Base-by-base conservation (phyloP, 1,284 basidiomycete species). In the Earliella scabrosa region DNA sequence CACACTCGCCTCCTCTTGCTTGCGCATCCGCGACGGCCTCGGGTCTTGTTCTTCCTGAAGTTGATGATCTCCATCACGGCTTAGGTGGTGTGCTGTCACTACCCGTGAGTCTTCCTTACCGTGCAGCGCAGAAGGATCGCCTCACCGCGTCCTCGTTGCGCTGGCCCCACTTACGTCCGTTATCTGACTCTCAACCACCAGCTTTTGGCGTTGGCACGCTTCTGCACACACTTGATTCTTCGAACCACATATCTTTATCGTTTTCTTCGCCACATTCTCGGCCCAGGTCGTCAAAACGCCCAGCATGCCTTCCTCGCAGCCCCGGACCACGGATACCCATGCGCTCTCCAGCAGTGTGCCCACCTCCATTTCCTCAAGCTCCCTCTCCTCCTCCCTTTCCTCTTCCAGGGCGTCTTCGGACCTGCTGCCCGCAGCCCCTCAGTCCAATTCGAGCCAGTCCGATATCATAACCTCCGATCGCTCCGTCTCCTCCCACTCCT, bases 381-480 rank as follows among this genome's bases (percentile, higher is more conserved):
- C 75, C 45, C 70, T 74, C 58, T 73, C 74, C 32, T 75, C 79
- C 69, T 78, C 77, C 60, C 73, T 77, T 63, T 69, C 73, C 57
- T 74, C 77, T 63, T 72, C 75, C 61, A 69, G 71, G 55, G 70
- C 61, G 38, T 64, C 66, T 44, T 68, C 69, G 50, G 63, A 61
- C 48, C 58, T 67, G 56, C 63, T 72, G 66, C 74, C 72, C 69
- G 73, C 72, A 65, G 70, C 71, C 52, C 65, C 70, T 49, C 66
- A 70, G 48, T 71, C 73, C 54, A 66, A 67, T 66, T 71, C 73
- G 34, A 72, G 69, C 59, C 73, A 70, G 68, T 77, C 75, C 65
- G 76, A 76, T 72, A 71, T 74, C 67, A 63, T 64, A 59, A 58
- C 69, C 52, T 69, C 72, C 67, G 79, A 81, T 81, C 78, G 74